Percentiles rank a stretch among this genome's conserved stretches.
phyloP scores from a whole-genome alignment of 805 yeast genomes.

The Alloascoidea africana region DNA sequence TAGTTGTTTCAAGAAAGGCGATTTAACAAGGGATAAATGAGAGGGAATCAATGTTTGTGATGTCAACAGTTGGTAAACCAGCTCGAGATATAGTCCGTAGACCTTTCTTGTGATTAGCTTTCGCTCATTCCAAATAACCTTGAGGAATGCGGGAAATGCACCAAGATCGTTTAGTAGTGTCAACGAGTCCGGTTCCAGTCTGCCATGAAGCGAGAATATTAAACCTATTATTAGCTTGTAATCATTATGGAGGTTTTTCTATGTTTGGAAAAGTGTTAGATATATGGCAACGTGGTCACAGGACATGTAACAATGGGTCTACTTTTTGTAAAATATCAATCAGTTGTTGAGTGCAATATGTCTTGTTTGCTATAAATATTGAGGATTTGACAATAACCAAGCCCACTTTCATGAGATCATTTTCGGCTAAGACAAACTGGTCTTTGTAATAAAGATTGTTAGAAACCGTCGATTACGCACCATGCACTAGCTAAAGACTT shows the following conservation, averaged over 20 bases:
- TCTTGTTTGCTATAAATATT: background rate
- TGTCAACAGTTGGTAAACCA: background rate
- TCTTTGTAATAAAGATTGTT: background rate
- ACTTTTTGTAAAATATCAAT: background rate
- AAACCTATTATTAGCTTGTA: background rate
- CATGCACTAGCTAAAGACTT: background rate
- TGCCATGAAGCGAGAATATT: background rate
- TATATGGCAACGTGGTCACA: background rate
- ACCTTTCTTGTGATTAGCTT: slow-evolving; percentile 1
- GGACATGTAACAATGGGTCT: too few species aligned
- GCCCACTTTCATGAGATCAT: background rate
- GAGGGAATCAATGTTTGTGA: background rate
- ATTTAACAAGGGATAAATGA: background rate
- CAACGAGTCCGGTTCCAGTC: background rate
- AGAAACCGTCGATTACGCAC: background rate
- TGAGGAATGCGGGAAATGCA: background rate
- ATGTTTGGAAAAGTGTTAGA: background rate
- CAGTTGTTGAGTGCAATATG: background rate
- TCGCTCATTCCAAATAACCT: background rate
- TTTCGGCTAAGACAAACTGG: background rate
- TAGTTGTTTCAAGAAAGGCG: background rate
- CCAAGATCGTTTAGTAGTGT: background rate
- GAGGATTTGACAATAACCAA: background rate
- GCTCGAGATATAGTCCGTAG: slow-evolving; percentile 1
- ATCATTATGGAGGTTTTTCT: slow-evolving; percentile 1